A percentile compares a stretch with the other conserved stretches of the same genome.
phyloP scores from a whole-genome alignment of 2,329 filamentous ascomycete genomes.

The Pyrenophora teres region DNA sequence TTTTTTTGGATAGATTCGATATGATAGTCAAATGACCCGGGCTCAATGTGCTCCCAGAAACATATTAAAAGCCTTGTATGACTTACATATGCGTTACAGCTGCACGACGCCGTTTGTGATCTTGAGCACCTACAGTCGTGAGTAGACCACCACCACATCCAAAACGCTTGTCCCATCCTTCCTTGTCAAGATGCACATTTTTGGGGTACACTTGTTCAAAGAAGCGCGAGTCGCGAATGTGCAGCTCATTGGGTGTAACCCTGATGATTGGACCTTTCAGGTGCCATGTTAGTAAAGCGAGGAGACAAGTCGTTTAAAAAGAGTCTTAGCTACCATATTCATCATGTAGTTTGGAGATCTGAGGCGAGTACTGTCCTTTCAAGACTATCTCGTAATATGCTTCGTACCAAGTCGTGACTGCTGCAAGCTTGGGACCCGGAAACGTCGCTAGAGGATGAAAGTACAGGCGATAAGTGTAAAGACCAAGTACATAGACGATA shows the following conservation, averaged over 20 bases:
- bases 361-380: slow-evolving; percentile 38
- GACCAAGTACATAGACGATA: slow-evolving; percentile 23
- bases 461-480: slow-evolving; percentile 48
- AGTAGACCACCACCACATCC: slow-evolving; percentile 36
- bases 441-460: slow-evolving; percentile 53
- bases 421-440: slow-evolving; percentile 49
- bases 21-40: too few species aligned
- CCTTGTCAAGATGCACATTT: slow-evolving; percentile 39
- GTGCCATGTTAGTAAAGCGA: slow-evolving; percentile 10
- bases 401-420: slow-evolving; percentile 41
- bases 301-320: background rate
- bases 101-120: slow-evolving; percentile 40
- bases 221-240: slow-evolving; percentile 50
- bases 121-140: slow-evolving; percentile 32
- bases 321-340: slow-evolving; percentile 29
- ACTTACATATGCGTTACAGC: slow-evolving; percentile 41
- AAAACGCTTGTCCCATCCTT: slow-evolving; percentile 43
- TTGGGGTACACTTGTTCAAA: slow-evolving; percentile 44
- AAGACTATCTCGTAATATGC: slow-evolving; percentile 43
- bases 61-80: background rate
- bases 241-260: slow-evolving; percentile 51
- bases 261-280: slow-evolving; percentile 48
- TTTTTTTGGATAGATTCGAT: too few species aligned
- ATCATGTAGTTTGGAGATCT: slow-evolving; percentile 41
- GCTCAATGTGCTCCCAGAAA: too few species aligned